Percentiles rank a stretch among this genome's conserved stretches.
phyloP scores from a whole-genome alignment of 305 asterid genomes.

The Fraxinus velutina region DNA sequence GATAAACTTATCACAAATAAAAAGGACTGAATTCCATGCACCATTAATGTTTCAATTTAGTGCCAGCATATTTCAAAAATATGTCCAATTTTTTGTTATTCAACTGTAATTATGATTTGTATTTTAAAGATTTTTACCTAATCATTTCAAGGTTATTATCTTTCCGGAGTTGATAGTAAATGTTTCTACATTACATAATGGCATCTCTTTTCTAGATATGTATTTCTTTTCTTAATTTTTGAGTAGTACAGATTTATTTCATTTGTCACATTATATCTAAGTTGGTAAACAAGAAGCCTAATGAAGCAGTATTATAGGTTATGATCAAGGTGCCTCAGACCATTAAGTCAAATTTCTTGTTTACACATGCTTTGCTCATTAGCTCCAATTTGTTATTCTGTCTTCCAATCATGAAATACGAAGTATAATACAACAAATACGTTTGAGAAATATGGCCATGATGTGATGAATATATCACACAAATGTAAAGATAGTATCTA shows the following conservation, averaged over 20 bases:
- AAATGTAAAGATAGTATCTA: neutral
- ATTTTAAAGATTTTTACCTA: neutral
- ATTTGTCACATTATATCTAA: neutral
- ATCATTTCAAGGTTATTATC: neutral
- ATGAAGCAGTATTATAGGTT: neutral
- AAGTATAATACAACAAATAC: neutral
- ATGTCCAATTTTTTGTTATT: neutral
- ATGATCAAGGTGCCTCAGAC: neutral
- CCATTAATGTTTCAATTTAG: neutral
- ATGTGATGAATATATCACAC: neutral
- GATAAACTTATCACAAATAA: neutral
- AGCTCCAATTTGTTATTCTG: slow-evolving; percentile 4
- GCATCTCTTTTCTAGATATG: slow-evolving; percentile 3
- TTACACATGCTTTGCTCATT: neutral
- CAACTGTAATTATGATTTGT: neutral
- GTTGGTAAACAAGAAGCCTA: neutral
- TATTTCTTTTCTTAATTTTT: neutral
- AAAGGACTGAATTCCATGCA: neutral
- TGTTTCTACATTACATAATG: neutral
- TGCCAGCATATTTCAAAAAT: neutral
- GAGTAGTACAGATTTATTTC: neutral
- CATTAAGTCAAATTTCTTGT: slow-evolving; percentile 12
- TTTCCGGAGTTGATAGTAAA: neutral
- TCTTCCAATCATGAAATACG: neutral
- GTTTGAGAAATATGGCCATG: neutral